Percentiles rank a stretch among this genome's conserved stretches.
Conservation (phyloP, 805 yeast species). For the Kodamaea lidongshanica region DNA sequence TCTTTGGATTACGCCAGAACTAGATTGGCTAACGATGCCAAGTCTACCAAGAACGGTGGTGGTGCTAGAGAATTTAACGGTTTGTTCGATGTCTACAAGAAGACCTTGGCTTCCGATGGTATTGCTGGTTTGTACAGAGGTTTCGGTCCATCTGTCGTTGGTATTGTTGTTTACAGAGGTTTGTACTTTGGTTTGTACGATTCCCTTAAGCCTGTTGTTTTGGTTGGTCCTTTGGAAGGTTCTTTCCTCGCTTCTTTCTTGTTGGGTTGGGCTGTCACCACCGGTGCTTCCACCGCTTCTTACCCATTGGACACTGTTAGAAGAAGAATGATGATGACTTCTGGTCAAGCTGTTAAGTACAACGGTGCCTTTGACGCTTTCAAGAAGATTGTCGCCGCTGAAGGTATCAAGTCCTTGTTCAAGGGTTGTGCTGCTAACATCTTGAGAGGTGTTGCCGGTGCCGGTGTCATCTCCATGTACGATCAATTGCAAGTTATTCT, state of each 20-base stretch:
- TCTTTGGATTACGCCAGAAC: slow-evolving; percentile 98
- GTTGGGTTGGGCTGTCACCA: slow-evolving; percentile 96
- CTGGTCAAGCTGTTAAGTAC: slow-evolving; percentile 97
- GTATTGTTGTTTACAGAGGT: slow-evolving; percentile 99
- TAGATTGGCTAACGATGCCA: slow-evolving; percentile 97
- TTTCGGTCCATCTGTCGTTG: slow-evolving; percentile 96
- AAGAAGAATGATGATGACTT: slow-evolving; percentile 99
- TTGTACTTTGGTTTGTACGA: slow-evolving; percentile 96
- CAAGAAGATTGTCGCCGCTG: slow-evolving; percentile 88
- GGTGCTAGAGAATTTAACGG: slow-evolving; percentile 98
- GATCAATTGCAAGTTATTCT: slow-evolving; percentile 93
- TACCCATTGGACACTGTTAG: slow-evolving; percentile 99
- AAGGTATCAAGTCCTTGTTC: slow-evolving; percentile 90
- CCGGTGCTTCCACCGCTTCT: slow-evolving; percentile 97
- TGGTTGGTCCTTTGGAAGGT: slow-evolving; percentile 92
- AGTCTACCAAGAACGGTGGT: slow-evolving; percentile 66
- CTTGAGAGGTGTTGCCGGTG: slow-evolving; percentile 99
- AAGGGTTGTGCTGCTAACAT: slow-evolving; percentile 99
- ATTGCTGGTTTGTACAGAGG: slow-evolving; percentile 98
- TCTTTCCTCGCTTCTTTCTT: slow-evolving; percentile 92
- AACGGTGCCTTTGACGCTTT: slow-evolving; percentile 92
- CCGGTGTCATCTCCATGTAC: slow-evolving; percentile 97
- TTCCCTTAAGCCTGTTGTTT: slow-evolving; percentile 90
- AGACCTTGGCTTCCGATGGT: slow-evolving; percentile 94
- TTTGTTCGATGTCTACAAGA: slow-evolving; percentile 91